Evolutionary conservation across 306 rosid genomes (phyloP).

Genomic region (Vicia villosa): DNA sequence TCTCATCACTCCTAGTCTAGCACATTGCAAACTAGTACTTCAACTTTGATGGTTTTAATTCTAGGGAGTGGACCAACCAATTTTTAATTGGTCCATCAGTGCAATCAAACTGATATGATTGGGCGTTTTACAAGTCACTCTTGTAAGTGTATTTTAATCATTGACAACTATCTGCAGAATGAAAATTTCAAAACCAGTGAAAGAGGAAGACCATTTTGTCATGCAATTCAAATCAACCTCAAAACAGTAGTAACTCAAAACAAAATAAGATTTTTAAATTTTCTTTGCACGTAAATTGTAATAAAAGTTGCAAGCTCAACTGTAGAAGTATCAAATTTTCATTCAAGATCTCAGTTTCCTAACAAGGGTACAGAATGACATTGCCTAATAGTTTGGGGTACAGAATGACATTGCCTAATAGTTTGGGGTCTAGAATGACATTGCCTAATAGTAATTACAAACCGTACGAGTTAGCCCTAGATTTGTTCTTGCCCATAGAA

Average conservation of each 20-base stretch:
- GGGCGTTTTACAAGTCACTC: neutral
- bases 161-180: neutral
- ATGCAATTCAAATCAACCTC: conserved; percentile 22
- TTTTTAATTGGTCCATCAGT: neutral
- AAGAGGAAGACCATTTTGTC: neutral
- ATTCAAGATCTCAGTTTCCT: conserved; percentile 31
- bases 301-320: neutral
- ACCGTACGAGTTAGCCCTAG: conserved; percentile 57
- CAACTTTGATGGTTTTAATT: neutral
- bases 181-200: conserved; percentile 11
- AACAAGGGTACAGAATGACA: conserved; percentile 22
- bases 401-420: neutral
- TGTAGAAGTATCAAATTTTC: conserved; percentile 6
- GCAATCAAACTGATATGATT: neutral
- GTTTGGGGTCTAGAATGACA: conserved; percentile 28
- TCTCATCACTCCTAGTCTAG: neutral
- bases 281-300: conserved; percentile 6
- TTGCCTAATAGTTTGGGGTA: no score
- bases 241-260: neutral
- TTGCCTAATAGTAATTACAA: conserved; percentile 33
- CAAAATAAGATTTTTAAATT: neutral
- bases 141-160: neutral
- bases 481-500: conserved; percentile 55
- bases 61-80: neutral
- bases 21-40: neutral